phyloP scores from a whole-genome alignment of 352 stramenopile species.

The Sclerospora graminicola region DNA sequence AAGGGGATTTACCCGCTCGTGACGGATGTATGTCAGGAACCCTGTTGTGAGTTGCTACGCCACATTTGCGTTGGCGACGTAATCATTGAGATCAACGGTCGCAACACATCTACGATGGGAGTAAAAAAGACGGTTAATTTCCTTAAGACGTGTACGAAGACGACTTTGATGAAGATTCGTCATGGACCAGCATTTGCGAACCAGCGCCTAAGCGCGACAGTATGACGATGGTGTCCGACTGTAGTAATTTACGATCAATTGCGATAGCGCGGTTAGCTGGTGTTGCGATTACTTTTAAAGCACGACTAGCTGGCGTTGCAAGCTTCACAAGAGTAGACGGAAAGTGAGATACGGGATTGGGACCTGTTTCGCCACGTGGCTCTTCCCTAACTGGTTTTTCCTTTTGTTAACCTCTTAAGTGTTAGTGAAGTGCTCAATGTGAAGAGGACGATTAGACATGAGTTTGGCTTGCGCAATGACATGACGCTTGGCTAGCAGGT shows the following conservation, averaged over 20 bases:
- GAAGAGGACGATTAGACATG: slow-evolving; percentile 23
- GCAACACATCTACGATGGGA: slow-evolving; percentile 81
- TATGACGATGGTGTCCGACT: slow-evolving; percentile 26
- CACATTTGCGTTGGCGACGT: slow-evolving; percentile 80
- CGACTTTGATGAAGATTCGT: slow-evolving; percentile 76
- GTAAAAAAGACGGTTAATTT: slow-evolving; percentile 87
- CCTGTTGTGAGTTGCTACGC: slow-evolving; percentile 73
- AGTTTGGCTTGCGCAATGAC: slow-evolving; percentile 18
- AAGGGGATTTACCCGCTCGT: slow-evolving; percentile 78
- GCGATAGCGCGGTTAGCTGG: slow-evolving; percentile 10
- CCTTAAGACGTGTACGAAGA: slow-evolving; percentile 79
- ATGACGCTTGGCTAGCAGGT: background rate
- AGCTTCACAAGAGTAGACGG: slow-evolving; percentile 3
- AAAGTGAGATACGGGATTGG: background rate
- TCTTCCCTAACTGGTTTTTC: slow-evolving; percentile 17
- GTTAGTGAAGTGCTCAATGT: slow-evolving; percentile 46
- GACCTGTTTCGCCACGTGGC: background rate
- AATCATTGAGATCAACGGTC: slow-evolving; percentile 84
- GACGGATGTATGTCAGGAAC: slow-evolving; percentile 72
- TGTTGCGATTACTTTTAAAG: background rate
- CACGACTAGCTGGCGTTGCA: slow-evolving; percentile 8
- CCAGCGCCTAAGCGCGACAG: slow-evolving; percentile 63
- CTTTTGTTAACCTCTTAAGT: slow-evolving; percentile 25
- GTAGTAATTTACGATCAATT: slow-evolving; percentile 35
- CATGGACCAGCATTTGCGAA: slow-evolving; percentile 64